Base-by-base conservation (phyloP, 768 basidiomycete genomes). In the Cystobasidium onofrii region DNA sequence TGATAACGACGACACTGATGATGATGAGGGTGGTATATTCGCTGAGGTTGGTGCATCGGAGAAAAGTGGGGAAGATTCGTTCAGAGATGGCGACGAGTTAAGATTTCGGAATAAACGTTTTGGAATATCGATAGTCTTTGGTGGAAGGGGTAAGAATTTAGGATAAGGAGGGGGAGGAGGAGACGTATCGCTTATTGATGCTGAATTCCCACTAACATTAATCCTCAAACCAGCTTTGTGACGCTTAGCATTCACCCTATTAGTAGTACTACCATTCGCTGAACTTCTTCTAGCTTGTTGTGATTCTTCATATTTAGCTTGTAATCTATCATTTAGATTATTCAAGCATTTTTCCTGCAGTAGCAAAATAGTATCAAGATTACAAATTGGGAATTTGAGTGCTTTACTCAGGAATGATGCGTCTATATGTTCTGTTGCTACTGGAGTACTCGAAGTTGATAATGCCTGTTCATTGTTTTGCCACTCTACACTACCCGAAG, bases 31-130 rank as follows among this genome's bases (percentile, higher is more conserved):
- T 6, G 6, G 7, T 41, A 36, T 39, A 39, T 15, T 39, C n/a
- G n/a, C n/a, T n/a, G n/a, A n/a, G n/a, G n/a, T n/a, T n/a, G n/a
- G n/a, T n/a, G n/a, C n/a, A n/a, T n/a, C n/a, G 33, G 13, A 78
- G 77, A 0, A 90, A 82, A 39, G 78, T 76, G 29, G 86, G 85
- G 81, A 92, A 92, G 33, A 92, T 78, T 1, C 88, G 84, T 63
- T 91, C 83, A 61, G 87, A 63, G 63, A 33, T 31, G 69, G 15
- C 20, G 55, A 33, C 25, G n/a, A 31, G 20, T 1, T 15, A 7
- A 41, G 20, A 34, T 52, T 54, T 23, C 31, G 43, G 27, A 50
- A 67, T 41, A 52, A 25, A 2, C 63, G 41, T 41, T 46, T 52
- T 2, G 65, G 44, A 54, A 54, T 33, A 52, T 34, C 65, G 27